Conservation (phyloP, 768 basidiomycete species). For the Mycena capillaripes region DNA sequence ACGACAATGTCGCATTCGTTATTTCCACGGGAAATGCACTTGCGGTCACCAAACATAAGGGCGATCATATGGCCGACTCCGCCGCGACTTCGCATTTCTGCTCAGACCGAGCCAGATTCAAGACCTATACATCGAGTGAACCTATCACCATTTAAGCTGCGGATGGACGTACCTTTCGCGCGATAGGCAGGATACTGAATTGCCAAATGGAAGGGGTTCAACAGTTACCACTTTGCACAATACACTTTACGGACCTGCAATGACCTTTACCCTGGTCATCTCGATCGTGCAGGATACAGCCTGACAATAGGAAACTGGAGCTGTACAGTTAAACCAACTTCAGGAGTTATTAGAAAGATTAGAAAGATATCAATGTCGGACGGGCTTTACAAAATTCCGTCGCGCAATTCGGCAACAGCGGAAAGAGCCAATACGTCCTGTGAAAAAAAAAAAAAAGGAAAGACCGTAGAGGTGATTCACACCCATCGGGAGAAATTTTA, state of each 20-base stretch:
- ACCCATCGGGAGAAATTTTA: no score
- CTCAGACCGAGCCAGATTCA: background rate
- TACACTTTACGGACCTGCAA: background rate
- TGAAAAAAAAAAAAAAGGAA: no score
- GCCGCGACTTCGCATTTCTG: background rate
- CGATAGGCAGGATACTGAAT: background rate
- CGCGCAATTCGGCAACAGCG: background rate
- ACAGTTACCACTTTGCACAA: background rate
- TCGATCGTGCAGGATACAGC: background rate
- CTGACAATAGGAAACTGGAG: background rate
- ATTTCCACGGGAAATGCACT: background rate
- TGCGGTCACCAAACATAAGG: background rate
- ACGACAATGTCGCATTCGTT: no score
- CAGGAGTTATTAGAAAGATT: background rate
- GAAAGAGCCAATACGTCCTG: no score
- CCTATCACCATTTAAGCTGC: background rate
- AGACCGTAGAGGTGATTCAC: no score
- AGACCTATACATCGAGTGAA: background rate
- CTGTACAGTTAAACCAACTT: background rate
- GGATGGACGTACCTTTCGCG: background rate
- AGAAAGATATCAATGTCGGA: background rate
- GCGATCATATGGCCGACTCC: background rate
- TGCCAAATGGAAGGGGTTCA: background rate
- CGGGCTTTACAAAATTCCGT: slow-evolving; percentile 1
- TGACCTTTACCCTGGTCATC: background rate